Conservation (phyloP, 2,329 filamentous ascomycete genomes). For the Fusarium sp. region DNA sequence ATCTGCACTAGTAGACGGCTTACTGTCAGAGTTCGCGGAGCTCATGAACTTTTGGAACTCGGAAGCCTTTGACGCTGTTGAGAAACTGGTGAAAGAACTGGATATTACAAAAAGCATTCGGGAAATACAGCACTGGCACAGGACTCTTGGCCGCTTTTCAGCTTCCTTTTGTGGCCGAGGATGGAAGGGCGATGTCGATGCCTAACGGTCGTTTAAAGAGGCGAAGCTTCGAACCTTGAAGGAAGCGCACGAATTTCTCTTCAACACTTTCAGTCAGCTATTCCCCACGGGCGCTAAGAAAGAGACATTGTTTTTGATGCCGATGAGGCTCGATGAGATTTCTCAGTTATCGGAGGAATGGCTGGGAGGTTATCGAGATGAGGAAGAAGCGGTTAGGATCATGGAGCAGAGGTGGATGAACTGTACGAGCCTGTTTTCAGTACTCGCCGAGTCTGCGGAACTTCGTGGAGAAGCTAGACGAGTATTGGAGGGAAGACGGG, state of each 20-base stretch:
- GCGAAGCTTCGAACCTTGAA: neutral
- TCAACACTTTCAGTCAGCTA: neutral
- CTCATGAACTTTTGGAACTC: neutral
- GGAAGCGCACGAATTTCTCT: conserved; percentile 1
- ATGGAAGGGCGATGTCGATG: neutral
- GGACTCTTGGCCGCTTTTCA: neutral
- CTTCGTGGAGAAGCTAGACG: neutral
- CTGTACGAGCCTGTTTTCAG: neutral
- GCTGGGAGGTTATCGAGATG: neutral
- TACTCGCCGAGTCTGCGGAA: neutral
- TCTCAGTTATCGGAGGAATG: conserved; percentile 1
- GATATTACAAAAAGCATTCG: neutral
- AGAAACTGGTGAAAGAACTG: neutral
- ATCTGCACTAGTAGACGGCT: neutral
- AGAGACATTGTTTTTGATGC: neutral
- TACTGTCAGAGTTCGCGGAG: neutral
- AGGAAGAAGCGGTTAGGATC: neutral
- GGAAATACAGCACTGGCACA: neutral
- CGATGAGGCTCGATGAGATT: neutral
- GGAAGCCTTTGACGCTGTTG: neutral
- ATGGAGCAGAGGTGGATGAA: neutral
- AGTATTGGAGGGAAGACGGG: neutral
- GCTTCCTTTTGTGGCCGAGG: neutral
- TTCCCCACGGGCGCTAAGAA: neutral
- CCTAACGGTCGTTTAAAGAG: neutral